These are phyloP conservation scores for Williopsis jadinii DNA, from an alignment of 1,139 yeast genomes.

Conservation along the genomic window DNA sequence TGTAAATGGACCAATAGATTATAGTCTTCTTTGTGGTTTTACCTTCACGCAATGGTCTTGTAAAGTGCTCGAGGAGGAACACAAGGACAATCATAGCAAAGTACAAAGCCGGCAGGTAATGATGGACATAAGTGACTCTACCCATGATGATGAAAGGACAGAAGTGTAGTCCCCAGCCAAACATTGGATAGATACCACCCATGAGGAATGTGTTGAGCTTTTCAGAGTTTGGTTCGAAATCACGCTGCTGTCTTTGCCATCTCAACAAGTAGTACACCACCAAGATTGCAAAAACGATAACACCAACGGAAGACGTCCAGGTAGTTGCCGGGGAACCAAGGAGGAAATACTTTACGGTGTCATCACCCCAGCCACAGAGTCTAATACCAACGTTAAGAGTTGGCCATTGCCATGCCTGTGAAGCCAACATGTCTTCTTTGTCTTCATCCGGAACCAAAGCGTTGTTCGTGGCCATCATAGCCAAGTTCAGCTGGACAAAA, in stretches of 20 bases:
- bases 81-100: constrained; percentile 84
- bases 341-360: constrained; percentile 74
- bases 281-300: constrained; percentile 52
- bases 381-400: constrained; percentile 86
- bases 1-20: constrained; percentile 29
- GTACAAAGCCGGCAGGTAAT: constrained; percentile 92
- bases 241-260: constrained; percentile 90
- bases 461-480: constrained; percentile 98
- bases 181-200: constrained; percentile 85
- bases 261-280: constrained; percentile 58
- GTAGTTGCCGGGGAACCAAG: constrained; percentile 93
- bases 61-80: constrained; percentile 63
- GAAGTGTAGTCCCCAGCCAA: constrained; percentile 94
- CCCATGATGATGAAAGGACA: constrained; percentile 91
- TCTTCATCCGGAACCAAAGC: constrained; percentile 91
- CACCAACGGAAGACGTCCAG: constrained; percentile 79
- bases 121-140: constrained; percentile 96
- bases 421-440: constrained; percentile 86
- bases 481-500: constrained; percentile 86
- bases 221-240: constrained; percentile 41
- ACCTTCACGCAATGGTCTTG: constrained; percentile 36
- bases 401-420: constrained; percentile 99
- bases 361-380: constrained; percentile 91
- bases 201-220: constrained; percentile 43
- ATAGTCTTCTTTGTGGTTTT: constrained; percentile 24